These are phyloP conservation scores for Chytriomyces sp. DNA, from an alignment of 192 early-diverging fungal genomes.

Conservation along the genomic window DNA sequence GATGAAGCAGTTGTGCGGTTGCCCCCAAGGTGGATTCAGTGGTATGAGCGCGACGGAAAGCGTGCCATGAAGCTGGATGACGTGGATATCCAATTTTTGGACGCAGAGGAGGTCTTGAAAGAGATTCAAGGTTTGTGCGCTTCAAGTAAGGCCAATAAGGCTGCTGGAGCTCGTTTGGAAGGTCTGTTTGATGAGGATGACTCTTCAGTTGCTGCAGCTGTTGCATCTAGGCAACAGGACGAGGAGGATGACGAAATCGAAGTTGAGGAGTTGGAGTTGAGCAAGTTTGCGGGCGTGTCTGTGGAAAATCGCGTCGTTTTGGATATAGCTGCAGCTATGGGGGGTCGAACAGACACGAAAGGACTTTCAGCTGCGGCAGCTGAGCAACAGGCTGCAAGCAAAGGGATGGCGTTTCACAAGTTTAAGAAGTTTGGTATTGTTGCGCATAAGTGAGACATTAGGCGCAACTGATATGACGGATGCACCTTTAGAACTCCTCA, in stretches of 20 bases:
- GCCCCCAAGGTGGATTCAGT: slow-evolving; percentile 31
- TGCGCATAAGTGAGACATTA: slow-evolving; percentile 45
- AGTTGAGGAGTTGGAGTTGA: slow-evolving; percentile 14
- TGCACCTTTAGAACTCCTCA: slow-evolving; percentile 4
- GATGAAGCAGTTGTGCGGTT: slow-evolving; percentile 24
- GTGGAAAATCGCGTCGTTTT: neutral
- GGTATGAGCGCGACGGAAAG: slow-evolving; percentile 20
- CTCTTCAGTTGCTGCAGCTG: no score
- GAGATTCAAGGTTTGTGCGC: slow-evolving; percentile 16
- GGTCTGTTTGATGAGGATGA: neutral
- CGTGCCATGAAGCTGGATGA: slow-evolving; percentile 32
- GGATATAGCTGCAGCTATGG: neutral
- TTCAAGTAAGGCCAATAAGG: neutral
- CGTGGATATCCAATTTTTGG: slow-evolving; percentile 41
- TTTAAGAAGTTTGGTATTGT: slow-evolving; percentile 28
- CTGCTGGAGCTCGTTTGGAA: neutral
- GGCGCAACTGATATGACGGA: slow-evolving; percentile 34
- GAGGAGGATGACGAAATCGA: slow-evolving; percentile 9
- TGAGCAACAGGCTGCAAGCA: neutral
- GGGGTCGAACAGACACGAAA: neutral
- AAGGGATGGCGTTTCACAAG: neutral
- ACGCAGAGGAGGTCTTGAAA: slow-evolving; percentile 34
- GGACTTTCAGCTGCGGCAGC: neutral
- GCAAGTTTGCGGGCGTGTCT: neutral
- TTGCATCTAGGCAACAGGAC: neutral